These are phyloP conservation scores for Stagonosporopsis tanaceti DNA, from an alignment of 2,329 filamentous ascomycete genomes.

Conservation along the genomic window DNA sequence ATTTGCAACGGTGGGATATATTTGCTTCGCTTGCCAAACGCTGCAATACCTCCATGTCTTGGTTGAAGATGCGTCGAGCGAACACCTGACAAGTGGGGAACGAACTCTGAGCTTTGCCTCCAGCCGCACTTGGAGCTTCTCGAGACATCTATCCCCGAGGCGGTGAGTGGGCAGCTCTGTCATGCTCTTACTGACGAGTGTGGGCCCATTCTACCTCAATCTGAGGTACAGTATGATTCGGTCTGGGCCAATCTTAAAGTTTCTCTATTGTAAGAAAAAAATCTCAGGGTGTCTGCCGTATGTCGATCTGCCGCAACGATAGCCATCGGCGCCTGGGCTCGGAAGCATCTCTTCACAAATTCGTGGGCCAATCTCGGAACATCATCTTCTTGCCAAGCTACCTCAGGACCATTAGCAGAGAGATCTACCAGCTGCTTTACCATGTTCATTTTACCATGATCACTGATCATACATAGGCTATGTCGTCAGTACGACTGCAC, in stretches of 20 bases:
- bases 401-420: too few relatives aligned
- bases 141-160: too few relatives aligned
- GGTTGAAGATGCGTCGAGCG: background rate
- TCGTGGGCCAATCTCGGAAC: background rate
- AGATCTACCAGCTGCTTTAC: background rate
- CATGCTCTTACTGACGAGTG: too few relatives aligned
- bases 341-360: background rate
- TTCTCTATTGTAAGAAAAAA: too few relatives aligned
- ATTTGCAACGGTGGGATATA: background rate
- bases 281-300: too few relatives aligned
- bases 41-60: background rate
- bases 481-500: background rate
- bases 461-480: background rate
- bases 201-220: background rate
- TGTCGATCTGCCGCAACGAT: too few relatives aligned
- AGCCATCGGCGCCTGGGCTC: too few relatives aligned
- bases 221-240: background rate
- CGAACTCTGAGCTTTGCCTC: too few relatives aligned
- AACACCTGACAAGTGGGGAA: background rate
- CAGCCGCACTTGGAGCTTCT: too few relatives aligned
- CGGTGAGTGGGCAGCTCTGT: too few relatives aligned
- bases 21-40: background rate
- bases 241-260: background rate
- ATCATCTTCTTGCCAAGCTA: background rate
- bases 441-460: background rate